Base-by-base conservation (phyloP, 169 alveolate genomes). In the Cryptosporidium andersoni region DNA sequence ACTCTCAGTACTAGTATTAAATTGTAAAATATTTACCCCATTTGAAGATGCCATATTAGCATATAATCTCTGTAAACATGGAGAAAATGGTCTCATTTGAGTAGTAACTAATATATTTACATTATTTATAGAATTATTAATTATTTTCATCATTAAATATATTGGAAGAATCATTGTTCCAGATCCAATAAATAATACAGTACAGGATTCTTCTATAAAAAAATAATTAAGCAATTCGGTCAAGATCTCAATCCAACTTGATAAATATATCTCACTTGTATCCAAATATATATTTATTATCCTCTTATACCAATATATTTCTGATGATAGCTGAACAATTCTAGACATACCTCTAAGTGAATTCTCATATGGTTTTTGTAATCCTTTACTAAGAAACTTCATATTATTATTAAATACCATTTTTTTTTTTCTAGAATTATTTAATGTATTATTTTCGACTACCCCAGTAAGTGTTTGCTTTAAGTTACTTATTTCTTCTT, bases 221-320 rank as follows among this genome's bases (percentile, higher is more conserved):
- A 74, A 7, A 34, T 58, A 16, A n/a, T 47, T 45, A 37, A 64
- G 37, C 43, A 40, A 52, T 5, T 37, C 43, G 7, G 42, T 62
- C 5, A 74, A 11, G 40, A 39, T 40, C 12, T 55, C 25, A 16
- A 74, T 74, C 85, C 85, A 74, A 11, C 45, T 11, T 4, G 37
- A 25, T 12, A 55, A 39, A 43, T 74, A 74, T 25, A 55, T 36
- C n/a, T 62, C 16, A 42, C 42, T 58, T 34, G 55, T 25, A 42
- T 74, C 85, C 11, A 74, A 66, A 58, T 58, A 74, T n/a, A 58
- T 60, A 43, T 74, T 68, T 40, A 55, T 60, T 6, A 74, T 74
- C 8, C 85, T 49, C 45, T 60, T 74, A 74, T 58, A 74, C 85
- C 85, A 74, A 43, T 74, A 68, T 6, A 74, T 74, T 74, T 74